Base-by-base conservation (phyloP, 306 rosid genomes). In the Quercus wislizeni region DNA sequence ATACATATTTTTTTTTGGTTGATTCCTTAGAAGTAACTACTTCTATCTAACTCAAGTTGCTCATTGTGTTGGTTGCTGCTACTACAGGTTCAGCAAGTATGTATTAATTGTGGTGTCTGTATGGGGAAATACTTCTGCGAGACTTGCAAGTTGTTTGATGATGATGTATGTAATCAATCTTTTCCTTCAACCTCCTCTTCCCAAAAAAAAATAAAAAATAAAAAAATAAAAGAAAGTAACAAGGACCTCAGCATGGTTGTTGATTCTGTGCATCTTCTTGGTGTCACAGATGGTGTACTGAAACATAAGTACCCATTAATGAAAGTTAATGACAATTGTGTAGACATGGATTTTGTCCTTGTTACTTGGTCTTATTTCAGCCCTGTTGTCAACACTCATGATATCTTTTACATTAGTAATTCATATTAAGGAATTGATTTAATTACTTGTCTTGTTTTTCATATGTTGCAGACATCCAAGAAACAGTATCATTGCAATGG, bases 61-160 rank as follows among this genome's bases (percentile, higher is more conserved):
- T 57, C 27, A 61, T 76, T 70, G 3, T 85, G 64, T 71, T 79
- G 54, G 27, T 82, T 73, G 82, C 69, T 83, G 54, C 75, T 71
- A n/a, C 62, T 81, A 56, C 90, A 91, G 97, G 94, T 90, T 85
- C 92, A 71, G 83, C 97, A 94, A 82, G 79, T 86, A 74, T 94
- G 97, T 81, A 74, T 83, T 18, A 92, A 87, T 49, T 94, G 97
- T 82, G 97, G 97, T 78, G 97, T 94, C 23, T 91, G 97, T 43
- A 91, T 92, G 94, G 93, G 93, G 23, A 91, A 89, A 64, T 92
- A 91, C 87, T 94, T 88, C 79, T 94, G 97, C n/a, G 89, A 70
- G 73, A 74, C 78, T 1, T 94, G 97, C 92, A 94, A 92, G 82
- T 90, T 94, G 49, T 91, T 89, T 76, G 94, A 94, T 83, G 97